Base-by-base conservation (phyloP, 2,329 filamentous ascomycete species). In the Purpureocillium lavendulum region DNA sequence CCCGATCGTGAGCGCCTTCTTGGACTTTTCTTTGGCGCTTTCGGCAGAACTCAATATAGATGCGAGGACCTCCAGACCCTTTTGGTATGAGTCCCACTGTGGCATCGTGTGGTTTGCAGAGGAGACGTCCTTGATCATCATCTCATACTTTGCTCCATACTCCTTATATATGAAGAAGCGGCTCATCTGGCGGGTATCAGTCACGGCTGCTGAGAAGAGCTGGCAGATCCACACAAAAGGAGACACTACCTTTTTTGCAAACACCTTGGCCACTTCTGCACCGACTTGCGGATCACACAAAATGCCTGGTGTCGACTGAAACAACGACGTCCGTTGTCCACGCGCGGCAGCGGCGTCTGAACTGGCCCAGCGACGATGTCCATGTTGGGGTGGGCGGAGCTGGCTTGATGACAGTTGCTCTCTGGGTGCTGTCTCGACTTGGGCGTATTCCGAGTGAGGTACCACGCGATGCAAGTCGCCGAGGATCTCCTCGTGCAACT, bases 151-250 rank as follows among this genome's bases (percentile, higher is more conserved):
- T 38, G 84, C 84, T 29, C 86, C 85, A 57, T 95, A 98, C 51
- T 94, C 86, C 62, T 94, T 85, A 56, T 98, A 98, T 36, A 83
- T 71, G 55, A 85, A 84, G 62, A 97, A 92, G 0, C 80, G 79
- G 43, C 77, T 75, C 65, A 94, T 82, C 86, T 94, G 46, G 38
- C 15, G 12, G 31, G 17, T 38, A n/a, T 49, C 7, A 44, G 39
- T n/a, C 21, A 36, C 21, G 12, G 6, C 12, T 17, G 21, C 5
- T 10, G 18, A 36, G 21, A 33, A 18, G 15, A 9, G 13, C 15
- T 30, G n/a, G 16, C 18, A 6, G 9, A 8, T n/a, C 13, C 9
- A 16, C 9, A 16, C 15, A 14, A 7, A 7, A 4, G 32, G 31
- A 32, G 37, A 10, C 42, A 56, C 43, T 61, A 76, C 78, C 65